Percentiles rank a stretch among this genome's conserved stretches.
Evolutionary conservation across 108 stramenopile species (phyloP).

Genomic region (Parietichytrium sp.): DNA sequence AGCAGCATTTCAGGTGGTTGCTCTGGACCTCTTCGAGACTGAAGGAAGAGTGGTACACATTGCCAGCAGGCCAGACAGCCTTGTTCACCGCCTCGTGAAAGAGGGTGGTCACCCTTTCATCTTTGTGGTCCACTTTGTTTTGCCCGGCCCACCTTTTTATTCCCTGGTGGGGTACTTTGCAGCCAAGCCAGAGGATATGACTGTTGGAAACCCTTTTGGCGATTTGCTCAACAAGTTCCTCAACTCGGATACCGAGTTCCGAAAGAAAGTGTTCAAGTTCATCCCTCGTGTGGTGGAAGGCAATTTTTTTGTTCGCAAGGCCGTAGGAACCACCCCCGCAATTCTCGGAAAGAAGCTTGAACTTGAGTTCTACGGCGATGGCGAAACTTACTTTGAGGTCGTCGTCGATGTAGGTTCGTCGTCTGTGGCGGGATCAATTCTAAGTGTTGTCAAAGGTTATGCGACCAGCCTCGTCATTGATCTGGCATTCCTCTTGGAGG

Average conservation of each 20-base stretch:
- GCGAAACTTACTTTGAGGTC: constrained; percentile 57
- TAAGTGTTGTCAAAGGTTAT: constrained; percentile 51
- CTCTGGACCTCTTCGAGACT: constrained; percentile 35
- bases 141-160: constrained; percentile 20
- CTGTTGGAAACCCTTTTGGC: background rate
- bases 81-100: constrained; percentile 31
- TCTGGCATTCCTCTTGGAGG: constrained; percentile 58
- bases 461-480: constrained; percentile 52
- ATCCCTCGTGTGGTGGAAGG: constrained; percentile 63
- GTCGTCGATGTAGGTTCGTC: constrained; percentile 58
- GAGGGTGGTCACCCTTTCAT: background rate
- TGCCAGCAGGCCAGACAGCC: background rate
- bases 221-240: constrained; percentile 32
- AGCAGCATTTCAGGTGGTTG: constrained; percentile 5
- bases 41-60: constrained; percentile 15
- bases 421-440: constrained; percentile 52
- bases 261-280: constrained; percentile 58
- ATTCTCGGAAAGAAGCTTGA: constrained; percentile 56
- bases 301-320: constrained; percentile 53
- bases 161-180: constrained; percentile 30
- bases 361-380: constrained; percentile 10
- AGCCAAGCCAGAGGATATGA: background rate
- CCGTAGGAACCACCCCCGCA: constrained; percentile 60
- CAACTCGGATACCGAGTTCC: constrained; percentile 44
- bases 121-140: constrained; percentile 7